Conservation (phyloP, 106 monocot genomes). For the Dioscorea alata region DNA sequence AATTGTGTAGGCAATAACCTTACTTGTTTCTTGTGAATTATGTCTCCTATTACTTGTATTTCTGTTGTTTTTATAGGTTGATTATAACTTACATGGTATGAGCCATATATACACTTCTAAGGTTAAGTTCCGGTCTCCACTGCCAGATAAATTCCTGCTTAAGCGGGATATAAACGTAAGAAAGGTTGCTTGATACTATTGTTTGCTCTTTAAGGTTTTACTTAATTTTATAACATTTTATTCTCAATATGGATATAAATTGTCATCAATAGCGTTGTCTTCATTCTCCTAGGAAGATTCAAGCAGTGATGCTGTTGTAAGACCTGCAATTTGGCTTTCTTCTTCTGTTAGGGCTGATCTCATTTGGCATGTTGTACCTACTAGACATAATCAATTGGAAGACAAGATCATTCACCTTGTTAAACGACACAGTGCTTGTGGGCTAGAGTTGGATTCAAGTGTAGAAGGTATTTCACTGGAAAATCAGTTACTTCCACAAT, state of each 20-base stretch:
- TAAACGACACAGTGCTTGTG: constrained; percentile 76
- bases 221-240: neutral
- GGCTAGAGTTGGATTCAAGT: constrained; percentile 74
- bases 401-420: constrained; percentile 10
- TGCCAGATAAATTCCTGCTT: constrained; percentile 30
- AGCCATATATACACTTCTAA: constrained; percentile 64
- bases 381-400: constrained; percentile 6
- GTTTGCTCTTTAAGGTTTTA: constrained; percentile 2
- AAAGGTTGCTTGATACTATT: neutral
- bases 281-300: constrained; percentile 45
- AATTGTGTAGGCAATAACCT: no score
- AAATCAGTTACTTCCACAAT: no score
- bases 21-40: no score
- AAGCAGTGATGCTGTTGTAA: constrained; percentile 19
- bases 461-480: constrained; percentile 50
- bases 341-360: constrained; percentile 46
- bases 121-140: constrained; percentile 72
- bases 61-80: constrained; percentile 44
- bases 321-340: constrained; percentile 53
- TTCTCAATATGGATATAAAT: neutral
- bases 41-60: neutral
- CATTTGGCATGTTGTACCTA: constrained; percentile 33
- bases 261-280: neutral
- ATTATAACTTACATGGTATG: constrained; percentile 97
- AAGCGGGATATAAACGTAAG: constrained; percentile 16